A percentile compares a stretch with the other conserved stretches of the same genome.
These are phyloP conservation scores for Laguncularia racemosa DNA, from an alignment of 345 rosid genomes.

Conservation along the genomic window DNA sequence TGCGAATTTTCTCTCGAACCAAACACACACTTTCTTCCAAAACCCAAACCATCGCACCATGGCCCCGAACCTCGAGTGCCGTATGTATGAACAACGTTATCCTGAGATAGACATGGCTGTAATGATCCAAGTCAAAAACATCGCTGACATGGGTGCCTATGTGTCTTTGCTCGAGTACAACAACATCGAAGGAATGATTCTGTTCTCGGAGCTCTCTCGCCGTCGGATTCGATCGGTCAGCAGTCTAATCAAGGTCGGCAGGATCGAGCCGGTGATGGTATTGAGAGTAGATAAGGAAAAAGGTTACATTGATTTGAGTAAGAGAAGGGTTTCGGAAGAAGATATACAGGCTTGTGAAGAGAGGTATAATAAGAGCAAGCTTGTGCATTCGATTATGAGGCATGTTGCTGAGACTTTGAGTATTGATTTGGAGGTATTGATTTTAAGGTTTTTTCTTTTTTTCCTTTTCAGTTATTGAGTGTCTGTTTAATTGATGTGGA, in stretches of 20 bases:
- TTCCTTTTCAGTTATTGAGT: not conserved
- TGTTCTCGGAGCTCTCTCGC: conserved; percentile 98
- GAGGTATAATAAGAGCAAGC: conserved; percentile 98
- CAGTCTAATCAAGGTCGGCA: conserved; percentile 88
- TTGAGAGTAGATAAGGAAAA: conserved; percentile 95
- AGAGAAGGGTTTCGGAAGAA: conserved; percentile 90
- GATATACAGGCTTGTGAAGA: conserved; percentile 94
- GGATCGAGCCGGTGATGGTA: conserved; percentile 98
- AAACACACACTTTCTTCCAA: too few species aligned
- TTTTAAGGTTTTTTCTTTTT: too few species aligned
- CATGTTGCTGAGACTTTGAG: conserved; percentile 90
- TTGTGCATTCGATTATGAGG: conserved; percentile 96
- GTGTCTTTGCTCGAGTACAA: conserved; percentile 94
- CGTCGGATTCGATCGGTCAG: conserved; percentile 97
- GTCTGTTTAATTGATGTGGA: not conserved
- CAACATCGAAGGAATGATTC: conserved; percentile 94
- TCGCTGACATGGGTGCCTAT: conserved; percentile 97
- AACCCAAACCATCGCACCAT: conserved; percentile 34
- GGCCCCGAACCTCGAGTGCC: conserved; percentile 81
- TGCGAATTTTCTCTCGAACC: too few species aligned
- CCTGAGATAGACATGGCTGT: conserved; percentile 99
- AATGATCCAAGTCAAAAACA: conserved; percentile 95
- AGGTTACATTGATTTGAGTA: conserved; percentile 94
- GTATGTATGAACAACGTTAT: conserved; percentile 90
- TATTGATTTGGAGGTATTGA: conserved; percentile 76